Evolutionary conservation across 257 asterid species (phyloP), one percentile per base, ranked within the genome.

Genomic region (Galeopsis tetrahit): DNA sequence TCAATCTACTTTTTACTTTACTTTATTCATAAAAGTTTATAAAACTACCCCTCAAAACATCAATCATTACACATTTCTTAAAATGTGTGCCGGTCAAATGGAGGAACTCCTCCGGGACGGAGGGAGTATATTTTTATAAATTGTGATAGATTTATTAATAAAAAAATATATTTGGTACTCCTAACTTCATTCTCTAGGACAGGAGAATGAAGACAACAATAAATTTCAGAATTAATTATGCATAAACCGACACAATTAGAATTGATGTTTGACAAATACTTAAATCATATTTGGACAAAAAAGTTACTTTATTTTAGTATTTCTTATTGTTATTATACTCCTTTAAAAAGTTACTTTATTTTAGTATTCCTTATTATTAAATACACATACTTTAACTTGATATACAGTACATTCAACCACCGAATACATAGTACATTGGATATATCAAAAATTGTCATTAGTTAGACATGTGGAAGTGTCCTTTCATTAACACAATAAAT

Each of bases 391-490:
- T 49, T 49, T 49, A 49, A 49, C 28, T 49, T 49, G n/a, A 49
- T 49, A 49, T 49, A 21, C n/a, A n/a, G 1, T 21, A 49, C 56
- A 35, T 60, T 8, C 66, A 60, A n/a, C 66, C 35, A 35, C 46
- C 31, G 14, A 6, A 60, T 2, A 35, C 46, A 13, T 34, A 33
- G 9, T 33, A 10, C 42, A 33, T 11, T 14, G 42, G 3, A 33
- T 66, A 15, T 17, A 8, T 9, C 53, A 10, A 15, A 39, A 5
- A 15, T 65, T 65, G 13, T 10, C 17, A 64, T 42, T 43, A 48
- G 61, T 63, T 69, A 58, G 53, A 38, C 78, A 71, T 70, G 80
- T 75, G 83, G 36, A 43, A 13, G 69, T 52, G 75, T 71, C 53
- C 34, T 52, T 17, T 5, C 44, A 11, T 14, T 14, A 5, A 8